Conservation (phyloP, 192 early-diverging fungal species). For the Chytriomyces sp. region DNA sequence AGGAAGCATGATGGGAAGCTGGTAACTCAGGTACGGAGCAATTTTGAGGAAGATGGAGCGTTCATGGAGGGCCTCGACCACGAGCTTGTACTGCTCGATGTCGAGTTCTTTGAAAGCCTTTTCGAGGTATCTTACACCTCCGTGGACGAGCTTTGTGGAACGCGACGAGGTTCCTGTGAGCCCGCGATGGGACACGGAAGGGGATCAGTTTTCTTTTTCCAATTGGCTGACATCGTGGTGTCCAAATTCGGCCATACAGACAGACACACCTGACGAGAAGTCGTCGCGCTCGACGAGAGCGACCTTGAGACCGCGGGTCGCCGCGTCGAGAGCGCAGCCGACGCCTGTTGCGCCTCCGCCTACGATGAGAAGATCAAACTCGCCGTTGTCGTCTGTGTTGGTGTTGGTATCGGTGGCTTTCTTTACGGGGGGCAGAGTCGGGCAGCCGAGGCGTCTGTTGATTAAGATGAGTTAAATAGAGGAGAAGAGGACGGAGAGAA, state of each 20-base stretch:
- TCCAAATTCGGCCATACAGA: not conserved
- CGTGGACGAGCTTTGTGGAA: constrained; percentile 95
- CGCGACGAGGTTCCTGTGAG: constrained; percentile 80
- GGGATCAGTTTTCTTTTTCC: too few relatives aligned
- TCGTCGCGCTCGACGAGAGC: constrained; percentile 96
- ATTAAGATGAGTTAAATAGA: not conserved
- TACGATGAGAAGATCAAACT: constrained; percentile 87
- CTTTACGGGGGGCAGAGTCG: not conserved
- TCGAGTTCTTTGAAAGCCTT: constrained; percentile 95
- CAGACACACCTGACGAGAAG: constrained; percentile 76
- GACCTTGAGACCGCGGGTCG: constrained; percentile 87
- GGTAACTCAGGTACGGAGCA: constrained; percentile 89
- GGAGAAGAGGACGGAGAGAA: not conserved
- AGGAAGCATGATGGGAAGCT: constrained; percentile 95
- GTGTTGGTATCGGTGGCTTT: not conserved
- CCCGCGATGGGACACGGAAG: not conserved
- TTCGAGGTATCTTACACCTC: constrained; percentile 95
- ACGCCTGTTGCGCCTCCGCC: constrained; percentile 96
- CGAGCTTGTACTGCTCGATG: constrained; percentile 96
- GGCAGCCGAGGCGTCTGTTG: not conserved
- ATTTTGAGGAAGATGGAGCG: constrained; percentile 90
- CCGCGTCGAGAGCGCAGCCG: constrained; percentile 90
- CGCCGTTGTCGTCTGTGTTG: too few relatives aligned
- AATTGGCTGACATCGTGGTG: too few relatives aligned
- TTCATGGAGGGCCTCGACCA: constrained; percentile 93